Evolutionary conservation across 352 stramenopile species (phyloP), one percentile per base, ranked within the genome.

Genomic region (Globisporangium cederbergense): DNA sequence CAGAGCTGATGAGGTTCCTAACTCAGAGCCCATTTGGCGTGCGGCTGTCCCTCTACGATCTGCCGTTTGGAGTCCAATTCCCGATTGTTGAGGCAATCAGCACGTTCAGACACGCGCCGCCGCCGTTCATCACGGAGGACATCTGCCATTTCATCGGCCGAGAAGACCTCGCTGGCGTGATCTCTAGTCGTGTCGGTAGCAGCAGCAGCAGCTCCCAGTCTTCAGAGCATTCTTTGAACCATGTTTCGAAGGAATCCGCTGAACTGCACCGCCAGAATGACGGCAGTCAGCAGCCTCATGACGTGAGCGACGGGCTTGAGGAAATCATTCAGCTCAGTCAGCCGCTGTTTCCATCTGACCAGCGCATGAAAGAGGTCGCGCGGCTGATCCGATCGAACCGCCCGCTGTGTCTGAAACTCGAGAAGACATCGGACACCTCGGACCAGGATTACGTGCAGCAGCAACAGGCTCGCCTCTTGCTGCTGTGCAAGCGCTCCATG

Each of bases 381-480:
- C 83, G 87, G 2, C 57, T 96, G n/a, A 57, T 96, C 40, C 83
- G 87, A 18, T 94, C 87, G 5, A 93, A 73, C 51, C 80, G 81
- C 0, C 83, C 81, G 25, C 60, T 92, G 8, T 93, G 79, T 54
- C 52, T 96, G 34, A 89, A 89, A 51, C 43, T 93, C 10, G 83
- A 90, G 46, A 91, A 90, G 58, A 75, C 65, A 0, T 62, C 78
- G 9, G 79, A 91, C 64, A 67, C 79, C 16, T 88, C 86, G 10
- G 87, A 94, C 38, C 74, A 89, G 34, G 83, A 93, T 55, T 89
- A 83, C 49, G 71, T 88, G 4, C 74, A 85, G 34, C 80, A 95
- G 62, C 98, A 99, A 70, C 97, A 99, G 87, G 75, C 88, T 36
- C 91, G 95, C 16, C 82, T 99, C n/a, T 71, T 98, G 11, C 68